Conservation (phyloP, 2,329 filamentous ascomycete genomes). For the Microcyclosporella mali region DNA sequence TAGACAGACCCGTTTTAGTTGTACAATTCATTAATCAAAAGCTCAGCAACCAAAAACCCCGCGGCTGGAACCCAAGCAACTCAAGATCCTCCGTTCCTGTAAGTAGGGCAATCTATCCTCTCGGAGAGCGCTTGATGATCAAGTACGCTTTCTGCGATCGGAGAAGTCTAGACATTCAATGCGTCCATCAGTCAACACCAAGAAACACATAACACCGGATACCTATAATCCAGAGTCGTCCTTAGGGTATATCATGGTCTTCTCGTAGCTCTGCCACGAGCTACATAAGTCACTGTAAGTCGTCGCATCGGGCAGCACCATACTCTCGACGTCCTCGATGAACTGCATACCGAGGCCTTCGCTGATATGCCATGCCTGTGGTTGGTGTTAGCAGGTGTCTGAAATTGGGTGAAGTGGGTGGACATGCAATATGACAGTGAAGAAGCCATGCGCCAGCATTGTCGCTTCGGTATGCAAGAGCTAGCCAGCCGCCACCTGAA, state of each 20-base stretch:
- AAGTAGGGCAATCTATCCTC: too few species aligned
- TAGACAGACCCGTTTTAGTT: too few species aligned
- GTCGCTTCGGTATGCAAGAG: constrained; percentile 45
- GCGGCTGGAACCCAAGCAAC: too few species aligned
- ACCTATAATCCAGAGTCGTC: constrained; percentile 7
- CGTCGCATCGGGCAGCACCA: background rate
- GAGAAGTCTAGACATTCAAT: too few species aligned
- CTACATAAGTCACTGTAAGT: constrained; percentile 1
- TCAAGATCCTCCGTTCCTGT: too few species aligned
- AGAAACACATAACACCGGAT: too few species aligned
- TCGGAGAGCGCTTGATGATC: too few species aligned
- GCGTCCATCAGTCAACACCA: too few species aligned
- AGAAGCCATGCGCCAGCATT: constrained; percentile 29
- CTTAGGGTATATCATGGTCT: constrained; percentile 1
- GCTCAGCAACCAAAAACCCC: too few species aligned
- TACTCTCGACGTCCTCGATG: constrained; percentile 4
- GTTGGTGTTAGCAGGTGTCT: background rate
- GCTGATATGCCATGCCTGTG: constrained; percentile 8
- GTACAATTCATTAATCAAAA: too few species aligned
- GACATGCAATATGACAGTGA: constrained; percentile 4
- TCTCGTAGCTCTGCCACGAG: constrained; percentile 1
- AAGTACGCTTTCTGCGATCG: too few species aligned
- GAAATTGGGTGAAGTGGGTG: background rate
- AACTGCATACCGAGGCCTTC: constrained; percentile 9
- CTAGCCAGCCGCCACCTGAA: constrained; percentile 40